These are phyloP conservation scores for Coniochaeta sp. DNA, from an alignment of 2,329 filamentous ascomycete genomes.

Conservation along the genomic window DNA sequence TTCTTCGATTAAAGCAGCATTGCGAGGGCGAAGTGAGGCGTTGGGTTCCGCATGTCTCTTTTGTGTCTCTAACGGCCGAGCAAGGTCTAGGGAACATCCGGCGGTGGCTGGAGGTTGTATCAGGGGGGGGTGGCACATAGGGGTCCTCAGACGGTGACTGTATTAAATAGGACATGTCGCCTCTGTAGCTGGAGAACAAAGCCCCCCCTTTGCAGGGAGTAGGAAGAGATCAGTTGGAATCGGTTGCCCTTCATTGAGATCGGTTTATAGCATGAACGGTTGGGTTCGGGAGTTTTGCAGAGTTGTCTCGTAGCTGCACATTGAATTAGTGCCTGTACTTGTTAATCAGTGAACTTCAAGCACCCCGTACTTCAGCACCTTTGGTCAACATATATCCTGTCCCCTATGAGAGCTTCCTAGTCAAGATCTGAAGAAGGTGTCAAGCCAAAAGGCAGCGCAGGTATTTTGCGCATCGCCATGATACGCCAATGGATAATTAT, in stretches of 20 bases:
- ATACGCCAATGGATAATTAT: no score
- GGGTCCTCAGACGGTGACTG: background rate
- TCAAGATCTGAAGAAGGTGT: no score
- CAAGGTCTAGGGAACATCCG: no score
- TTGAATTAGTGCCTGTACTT: no score
- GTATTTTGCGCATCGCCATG: no score
- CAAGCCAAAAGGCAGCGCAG: no score
- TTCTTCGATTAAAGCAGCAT: conserved; percentile 71
- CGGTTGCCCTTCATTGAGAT: background rate
- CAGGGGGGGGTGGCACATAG: background rate
- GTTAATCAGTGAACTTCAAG: background rate
- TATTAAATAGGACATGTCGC: no score
- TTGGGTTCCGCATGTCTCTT: background rate
- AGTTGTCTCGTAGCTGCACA: background rate
- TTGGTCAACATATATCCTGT: no score
- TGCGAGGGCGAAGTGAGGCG: background rate
- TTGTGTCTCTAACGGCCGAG: no score
- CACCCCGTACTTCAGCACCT: background rate
- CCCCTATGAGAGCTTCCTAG: no score
- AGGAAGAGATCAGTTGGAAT: background rate
- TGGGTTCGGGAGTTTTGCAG: background rate
- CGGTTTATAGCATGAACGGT: background rate
- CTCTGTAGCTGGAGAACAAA: no score
- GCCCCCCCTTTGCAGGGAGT: no score
- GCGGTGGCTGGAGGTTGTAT: background rate